Conservation (phyloP, 176 grass and related monocot genomes). For the Eragrostis curvula region DNA sequence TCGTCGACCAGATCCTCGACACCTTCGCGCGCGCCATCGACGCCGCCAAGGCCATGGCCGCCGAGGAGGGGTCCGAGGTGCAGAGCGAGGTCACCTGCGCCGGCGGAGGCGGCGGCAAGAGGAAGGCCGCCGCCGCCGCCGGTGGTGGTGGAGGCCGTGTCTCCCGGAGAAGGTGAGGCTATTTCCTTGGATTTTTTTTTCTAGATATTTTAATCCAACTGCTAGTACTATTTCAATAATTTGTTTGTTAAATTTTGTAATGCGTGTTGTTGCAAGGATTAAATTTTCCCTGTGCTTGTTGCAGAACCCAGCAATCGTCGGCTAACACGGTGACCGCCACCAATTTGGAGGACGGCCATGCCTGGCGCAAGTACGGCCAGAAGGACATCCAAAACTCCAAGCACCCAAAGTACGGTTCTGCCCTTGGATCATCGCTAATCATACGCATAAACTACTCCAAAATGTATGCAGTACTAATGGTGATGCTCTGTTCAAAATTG, state of each 20-base stretch:
- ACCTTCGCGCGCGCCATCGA: slow-evolving; percentile 49
- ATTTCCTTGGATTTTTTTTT: neutral
- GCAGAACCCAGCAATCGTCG: slow-evolving; percentile 42
- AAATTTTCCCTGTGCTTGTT: neutral
- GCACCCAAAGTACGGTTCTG: slow-evolving; percentile 64
- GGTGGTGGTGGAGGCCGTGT: slow-evolving; percentile 11
- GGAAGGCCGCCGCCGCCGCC: slow-evolving; percentile 35
- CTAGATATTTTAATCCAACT: slow-evolving; percentile 1
- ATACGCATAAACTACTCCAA: no score
- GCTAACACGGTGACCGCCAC: slow-evolving; percentile 1
- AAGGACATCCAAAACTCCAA: slow-evolving; percentile 77
- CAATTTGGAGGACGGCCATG: slow-evolving; percentile 60
- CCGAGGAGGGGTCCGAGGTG: slow-evolving; percentile 26
- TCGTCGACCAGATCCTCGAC: slow-evolving; percentile 60
- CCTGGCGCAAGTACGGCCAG: slow-evolving; percentile 94
- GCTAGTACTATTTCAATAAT: neutral
- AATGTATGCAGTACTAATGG: neutral
- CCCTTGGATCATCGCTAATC: neutral
- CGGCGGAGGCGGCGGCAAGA: slow-evolving; percentile 45
- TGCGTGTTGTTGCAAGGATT: neutral
- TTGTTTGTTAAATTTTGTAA: neutral
- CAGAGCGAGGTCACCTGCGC: slow-evolving; percentile 57
- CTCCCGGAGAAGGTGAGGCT: slow-evolving; percentile 56
- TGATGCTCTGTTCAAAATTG: neutral
- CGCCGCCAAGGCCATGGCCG: slow-evolving; percentile 20